phyloP scores from a whole-genome alignment of 140 eudicot genomes.

The Erigeron philadelphicus region DNA sequence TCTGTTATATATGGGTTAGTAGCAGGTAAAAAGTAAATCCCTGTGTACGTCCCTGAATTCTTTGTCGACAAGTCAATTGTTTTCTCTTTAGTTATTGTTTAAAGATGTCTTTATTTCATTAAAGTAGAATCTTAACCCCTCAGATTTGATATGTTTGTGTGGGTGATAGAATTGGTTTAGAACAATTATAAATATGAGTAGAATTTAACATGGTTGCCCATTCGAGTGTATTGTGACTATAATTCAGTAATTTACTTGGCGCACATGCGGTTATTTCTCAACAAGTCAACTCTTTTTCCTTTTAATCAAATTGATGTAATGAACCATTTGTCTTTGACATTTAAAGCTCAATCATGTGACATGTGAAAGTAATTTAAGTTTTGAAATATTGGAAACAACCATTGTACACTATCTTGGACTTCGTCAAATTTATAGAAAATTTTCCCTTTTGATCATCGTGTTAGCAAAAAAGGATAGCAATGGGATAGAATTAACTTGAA shows the following conservation, averaged over 20 bases:
- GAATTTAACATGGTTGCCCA: no score
- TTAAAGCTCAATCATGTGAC: background rate
- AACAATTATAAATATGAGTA: no score
- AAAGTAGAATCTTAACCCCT: background rate
- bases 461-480: slow-evolving; percentile 5
- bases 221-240: no score
- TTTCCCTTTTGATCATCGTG: slow-evolving; percentile 4
- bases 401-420: background rate
- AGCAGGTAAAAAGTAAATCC: background rate
- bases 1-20: no score
- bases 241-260: no score
- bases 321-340: background rate
- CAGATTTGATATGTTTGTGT: no score
- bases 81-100: background rate
- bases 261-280: no score
- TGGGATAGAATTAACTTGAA: background rate
- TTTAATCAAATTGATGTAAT: no score
- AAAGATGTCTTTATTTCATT: background rate
- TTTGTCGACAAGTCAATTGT: slow-evolving; percentile 2
- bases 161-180: no score
- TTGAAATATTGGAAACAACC: background rate
- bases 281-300: no score
- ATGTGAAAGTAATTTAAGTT: background rate
- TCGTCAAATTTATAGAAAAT: slow-evolving; percentile 6
- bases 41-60: background rate